A percentile compares a stretch with the other conserved stretches of the same genome.
Evolutionary conservation across 2,329 filamentous ascomycete species (phyloP).

Genomic region (Fusarium kyushuense): DNA sequence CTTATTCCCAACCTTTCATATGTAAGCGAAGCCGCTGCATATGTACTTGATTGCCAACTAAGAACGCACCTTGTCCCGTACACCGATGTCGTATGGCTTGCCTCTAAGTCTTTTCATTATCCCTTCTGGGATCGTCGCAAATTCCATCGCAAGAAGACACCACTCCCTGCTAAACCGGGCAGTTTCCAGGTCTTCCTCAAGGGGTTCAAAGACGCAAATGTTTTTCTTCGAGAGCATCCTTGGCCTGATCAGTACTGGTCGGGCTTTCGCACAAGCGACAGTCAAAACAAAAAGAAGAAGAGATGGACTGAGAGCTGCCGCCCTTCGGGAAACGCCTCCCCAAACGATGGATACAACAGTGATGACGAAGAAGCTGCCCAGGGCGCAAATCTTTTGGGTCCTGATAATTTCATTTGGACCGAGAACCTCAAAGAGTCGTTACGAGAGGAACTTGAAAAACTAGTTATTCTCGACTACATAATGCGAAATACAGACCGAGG

Average conservation of each 20-base stretch:
- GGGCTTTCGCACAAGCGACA: slow-evolving; percentile 76
- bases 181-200: slow-evolving; percentile 98
- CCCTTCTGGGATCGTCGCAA: slow-evolving; percentile 95
- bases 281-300: slow-evolving; percentile 70
- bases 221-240: slow-evolving; percentile 93
- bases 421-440: slow-evolving; percentile 90
- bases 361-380: slow-evolving; percentile 65
- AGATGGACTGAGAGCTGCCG: slow-evolving; percentile 85
- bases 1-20: slow-evolving; percentile 98
- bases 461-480: slow-evolving; percentile 98
- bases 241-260: slow-evolving; percentile 91
- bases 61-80: slow-evolving; percentile 95
- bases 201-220: slow-evolving; percentile 95
- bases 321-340: slow-evolving; percentile 63
- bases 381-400: slow-evolving; percentile 65
- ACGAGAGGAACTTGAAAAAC: slow-evolving; percentile 93
- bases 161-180: slow-evolving; percentile 88
- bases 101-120: slow-evolving; percentile 97
- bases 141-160: slow-evolving; percentile 87
- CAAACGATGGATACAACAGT: slow-evolving; percentile 74
- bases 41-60: slow-evolving; percentile 90
- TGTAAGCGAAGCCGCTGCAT: slow-evolving; percentile 96
- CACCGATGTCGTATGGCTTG: slow-evolving; percentile 92
- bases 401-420: slow-evolving; percentile 83
- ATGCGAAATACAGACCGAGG: slow-evolving; percentile 99